Conservation (phyloP, 306 rosid genomes). For the Sechiopsis laciniata region DNA sequence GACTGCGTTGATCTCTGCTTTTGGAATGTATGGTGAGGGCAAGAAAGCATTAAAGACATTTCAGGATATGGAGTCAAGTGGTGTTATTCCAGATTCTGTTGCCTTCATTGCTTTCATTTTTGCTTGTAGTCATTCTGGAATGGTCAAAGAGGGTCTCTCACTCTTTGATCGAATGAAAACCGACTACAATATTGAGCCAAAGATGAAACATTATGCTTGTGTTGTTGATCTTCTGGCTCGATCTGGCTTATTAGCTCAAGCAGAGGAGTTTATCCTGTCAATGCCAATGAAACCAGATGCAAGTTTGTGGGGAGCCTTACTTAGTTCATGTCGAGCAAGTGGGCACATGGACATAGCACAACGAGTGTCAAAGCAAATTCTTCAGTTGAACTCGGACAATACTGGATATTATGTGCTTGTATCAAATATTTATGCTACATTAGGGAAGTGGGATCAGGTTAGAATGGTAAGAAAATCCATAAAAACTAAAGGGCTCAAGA, state of each 20-base stretch:
- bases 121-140: constrained; percentile 65
- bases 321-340: constrained; percentile 57
- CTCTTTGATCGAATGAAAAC: constrained; percentile 52
- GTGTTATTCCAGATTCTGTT: constrained; percentile 49
- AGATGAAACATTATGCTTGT: constrained; percentile 51
- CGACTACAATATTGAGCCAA: constrained; percentile 47
- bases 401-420: constrained; percentile 45
- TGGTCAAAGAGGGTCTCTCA: constrained; percentile 55
- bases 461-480: constrained; percentile 41
- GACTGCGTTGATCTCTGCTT: constrained; percentile 57
- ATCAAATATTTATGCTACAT: constrained; percentile 52
- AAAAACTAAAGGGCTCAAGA: constrained; percentile 41
- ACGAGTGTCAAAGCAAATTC: constrained; percentile 36
- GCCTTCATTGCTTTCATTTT: constrained; percentile 49
- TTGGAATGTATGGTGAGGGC: constrained; percentile 62
- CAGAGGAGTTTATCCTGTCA: constrained; percentile 44
- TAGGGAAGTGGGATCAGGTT: constrained; percentile 65
- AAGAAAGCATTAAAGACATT: constrained; percentile 47
- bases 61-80: constrained; percentile 39
- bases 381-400: constrained; percentile 28
- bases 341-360: constrained; percentile 44
- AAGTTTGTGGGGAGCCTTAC: constrained; percentile 52
- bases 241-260: constrained; percentile 46
- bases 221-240: constrained; percentile 60
- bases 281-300: constrained; percentile 51